These are phyloP conservation scores for Ustilago crameri DNA, from an alignment of 1,284 basidiomycete species.

Conservation along the genomic window DNA sequence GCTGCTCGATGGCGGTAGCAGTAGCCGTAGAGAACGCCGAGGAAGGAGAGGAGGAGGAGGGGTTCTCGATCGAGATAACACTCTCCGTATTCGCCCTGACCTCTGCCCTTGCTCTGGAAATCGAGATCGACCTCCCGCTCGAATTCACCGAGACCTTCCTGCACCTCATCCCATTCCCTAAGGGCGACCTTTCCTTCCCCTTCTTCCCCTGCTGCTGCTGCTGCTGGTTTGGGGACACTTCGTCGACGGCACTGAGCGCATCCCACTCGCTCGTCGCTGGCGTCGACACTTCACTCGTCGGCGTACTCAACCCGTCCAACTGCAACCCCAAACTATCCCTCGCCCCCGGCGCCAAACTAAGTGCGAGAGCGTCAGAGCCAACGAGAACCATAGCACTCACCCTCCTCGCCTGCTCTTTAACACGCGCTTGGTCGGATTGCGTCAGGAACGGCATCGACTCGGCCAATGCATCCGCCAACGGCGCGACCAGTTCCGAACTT, in stretches of 20 bases:
- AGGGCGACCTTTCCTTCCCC: conserved; percentile 16
- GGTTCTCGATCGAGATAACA: conserved; percentile 19
- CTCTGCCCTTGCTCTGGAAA: conserved; percentile 23
- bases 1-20: background rate
- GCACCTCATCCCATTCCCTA: too few species aligned
- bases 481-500: conserved; percentile 23
- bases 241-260: conserved; percentile 1
- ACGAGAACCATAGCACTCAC: conserved; percentile 48
- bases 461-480: conserved; percentile 40
- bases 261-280: conserved; percentile 11
- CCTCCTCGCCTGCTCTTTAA: conserved; percentile 30
- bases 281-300: conserved; percentile 28
- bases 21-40: background rate
- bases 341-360: conserved; percentile 45
- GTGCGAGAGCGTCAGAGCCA: conserved; percentile 45
- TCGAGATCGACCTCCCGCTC: conserved; percentile 26
- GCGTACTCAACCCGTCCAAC: conserved; percentile 38
- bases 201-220: background rate
- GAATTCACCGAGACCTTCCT: conserved; percentile 39
- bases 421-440: conserved; percentile 5
- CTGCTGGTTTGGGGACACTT: too few species aligned
- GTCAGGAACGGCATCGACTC: conserved; percentile 36
- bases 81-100: conserved; percentile 24
- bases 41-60: background rate
- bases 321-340: conserved; percentile 35